Conservation (phyloP, 106 monocot genomes). For the Hemerocallis citrina region DNA sequence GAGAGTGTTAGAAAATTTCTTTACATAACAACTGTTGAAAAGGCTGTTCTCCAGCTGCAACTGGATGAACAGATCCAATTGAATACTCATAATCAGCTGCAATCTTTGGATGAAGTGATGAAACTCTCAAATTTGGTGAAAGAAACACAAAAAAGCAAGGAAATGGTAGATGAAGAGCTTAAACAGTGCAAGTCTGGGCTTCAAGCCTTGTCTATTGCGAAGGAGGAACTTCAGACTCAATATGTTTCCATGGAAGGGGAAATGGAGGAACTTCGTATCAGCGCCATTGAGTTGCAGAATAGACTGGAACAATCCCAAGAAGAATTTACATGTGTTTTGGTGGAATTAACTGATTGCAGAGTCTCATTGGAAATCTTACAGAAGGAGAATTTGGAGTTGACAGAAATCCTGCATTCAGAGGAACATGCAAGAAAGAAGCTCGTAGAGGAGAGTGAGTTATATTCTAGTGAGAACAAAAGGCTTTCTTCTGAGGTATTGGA, state of each 20-base stretch:
- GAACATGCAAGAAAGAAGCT: slow-evolving; percentile 24
- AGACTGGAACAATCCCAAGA: slow-evolving; percentile 29
- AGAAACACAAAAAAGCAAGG: slow-evolving; percentile 34
- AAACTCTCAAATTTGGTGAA: slow-evolving; percentile 24
- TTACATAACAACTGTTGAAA: slow-evolving; percentile 48
- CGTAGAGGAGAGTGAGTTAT: slow-evolving; percentile 29
- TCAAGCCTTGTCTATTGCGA: slow-evolving; percentile 19
- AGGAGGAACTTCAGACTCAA: slow-evolving; percentile 39
- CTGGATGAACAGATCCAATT: slow-evolving; percentile 31
- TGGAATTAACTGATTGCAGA: slow-evolving; percentile 41
- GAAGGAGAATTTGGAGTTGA: slow-evolving; percentile 44
- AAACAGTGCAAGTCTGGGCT: slow-evolving; percentile 42
- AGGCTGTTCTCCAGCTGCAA: slow-evolving; percentile 54
- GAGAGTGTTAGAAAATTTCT: slow-evolving; percentile 62
- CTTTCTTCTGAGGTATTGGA: slow-evolving; percentile 37
- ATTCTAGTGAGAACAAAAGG: slow-evolving; percentile 46
- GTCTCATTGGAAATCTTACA: slow-evolving; percentile 39
- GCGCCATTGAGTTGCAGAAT: slow-evolving; percentile 18
- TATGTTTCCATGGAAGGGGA: slow-evolving; percentile 25
- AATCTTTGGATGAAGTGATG: slow-evolving; percentile 33
- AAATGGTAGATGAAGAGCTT: slow-evolving; percentile 39
- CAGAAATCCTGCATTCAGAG: slow-evolving; percentile 16
- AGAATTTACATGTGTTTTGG: slow-evolving; percentile 17
- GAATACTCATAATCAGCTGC: slow-evolving; percentile 15
- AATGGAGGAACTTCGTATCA: slow-evolving; percentile 22